Evolutionary conservation across 805 yeast species (phyloP).

Genomic region (Zygosaccharomyces bailii): DNA sequence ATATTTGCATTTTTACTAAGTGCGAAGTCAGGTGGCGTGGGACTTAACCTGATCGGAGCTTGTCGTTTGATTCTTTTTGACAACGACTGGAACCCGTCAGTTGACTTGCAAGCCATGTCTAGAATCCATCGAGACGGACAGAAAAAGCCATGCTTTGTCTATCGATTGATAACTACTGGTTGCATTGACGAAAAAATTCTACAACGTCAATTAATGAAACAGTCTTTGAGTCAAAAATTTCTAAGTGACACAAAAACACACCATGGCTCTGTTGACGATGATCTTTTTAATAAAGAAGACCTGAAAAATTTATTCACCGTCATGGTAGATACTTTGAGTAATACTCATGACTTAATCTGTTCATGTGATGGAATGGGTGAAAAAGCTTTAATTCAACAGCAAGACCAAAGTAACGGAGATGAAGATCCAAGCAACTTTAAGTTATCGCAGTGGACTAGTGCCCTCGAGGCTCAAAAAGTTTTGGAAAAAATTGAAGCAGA

Average conservation of each 20-base stretch:
- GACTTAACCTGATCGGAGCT: constrained; percentile 86
- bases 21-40: constrained; percentile 92
- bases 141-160: constrained; percentile 67
- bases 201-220: constrained; percentile 86
- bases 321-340: constrained; percentile 46
- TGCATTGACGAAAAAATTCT: constrained; percentile 91
- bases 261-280: constrained; percentile 44
- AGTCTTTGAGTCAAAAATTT: constrained; percentile 71
- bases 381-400: constrained; percentile 14
- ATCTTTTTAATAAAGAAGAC: constrained; percentile 66
- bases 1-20: constrained; percentile 71
- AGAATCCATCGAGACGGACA: constrained; percentile 95
- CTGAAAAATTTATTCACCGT: constrained; percentile 72
- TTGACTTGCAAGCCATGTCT: constrained; percentile 93
- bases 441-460: constrained; percentile 50
- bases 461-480: constrained; percentile 41
- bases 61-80: constrained; percentile 80
- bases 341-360: constrained; percentile 79
- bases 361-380: constrained; percentile 55
- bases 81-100: constrained; percentile 96
- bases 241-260: constrained; percentile 37
- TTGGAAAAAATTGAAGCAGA: constrained; percentile 23
- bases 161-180: constrained; percentile 82
- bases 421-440: constrained; percentile 7
- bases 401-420: constrained; percentile 18